Evolutionary conservation across 805 yeast species (phyloP).

Genomic region (Starmerella kuoi): DNA sequence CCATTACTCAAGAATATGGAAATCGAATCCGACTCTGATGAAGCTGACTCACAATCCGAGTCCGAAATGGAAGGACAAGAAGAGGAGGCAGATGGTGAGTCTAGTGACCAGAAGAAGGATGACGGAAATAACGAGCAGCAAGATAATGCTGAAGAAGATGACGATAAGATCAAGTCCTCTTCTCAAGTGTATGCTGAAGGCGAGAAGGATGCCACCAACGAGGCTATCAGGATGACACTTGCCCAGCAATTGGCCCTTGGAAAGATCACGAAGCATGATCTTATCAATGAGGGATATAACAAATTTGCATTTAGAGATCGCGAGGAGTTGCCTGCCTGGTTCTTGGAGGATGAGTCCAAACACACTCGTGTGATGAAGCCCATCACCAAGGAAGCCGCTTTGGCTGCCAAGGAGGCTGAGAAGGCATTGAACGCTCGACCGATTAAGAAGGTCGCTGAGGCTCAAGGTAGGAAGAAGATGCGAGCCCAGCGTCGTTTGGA

Average conservation of each 20-base stretch:
- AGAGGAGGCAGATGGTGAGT: constrained; percentile 5
- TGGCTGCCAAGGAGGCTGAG: constrained; percentile 62
- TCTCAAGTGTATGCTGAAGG: constrained; percentile 16
- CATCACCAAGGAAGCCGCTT: constrained; percentile 85
- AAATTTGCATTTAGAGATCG: constrained; percentile 82
- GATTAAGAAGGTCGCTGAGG: constrained; percentile 96
- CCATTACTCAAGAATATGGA: constrained; percentile 27
- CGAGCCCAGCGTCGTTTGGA: constrained; percentile 80
- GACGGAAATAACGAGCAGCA: constrained; percentile 10
- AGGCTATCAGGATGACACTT: constrained; percentile 59
- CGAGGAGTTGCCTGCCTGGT: constrained; percentile 95
- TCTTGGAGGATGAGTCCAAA: constrained; percentile 76
- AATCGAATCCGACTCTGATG: constrained; percentile 22
- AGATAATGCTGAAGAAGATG: constrained; percentile 19
- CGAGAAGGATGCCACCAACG: constrained; percentile 27
- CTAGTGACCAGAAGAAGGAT: constrained; percentile 12
- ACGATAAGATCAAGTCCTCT: constrained; percentile 10
- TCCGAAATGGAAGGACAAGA: constrained; percentile 11
- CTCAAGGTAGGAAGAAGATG: constrained; percentile 90
- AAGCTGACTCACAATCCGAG: constrained; percentile 20
- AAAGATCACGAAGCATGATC: constrained; percentile 68
- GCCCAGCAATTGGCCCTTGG: constrained; percentile 94
- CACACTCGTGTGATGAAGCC: constrained; percentile 81
- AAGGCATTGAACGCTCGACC: constrained; percentile 90
- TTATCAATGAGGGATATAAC: constrained; percentile 86